Evolutionary conservation across 2,329 filamentous ascomycete species (phyloP), one percentile per base, ranked within the genome.

Genomic region (Cladosporium halotolerans): DNA sequence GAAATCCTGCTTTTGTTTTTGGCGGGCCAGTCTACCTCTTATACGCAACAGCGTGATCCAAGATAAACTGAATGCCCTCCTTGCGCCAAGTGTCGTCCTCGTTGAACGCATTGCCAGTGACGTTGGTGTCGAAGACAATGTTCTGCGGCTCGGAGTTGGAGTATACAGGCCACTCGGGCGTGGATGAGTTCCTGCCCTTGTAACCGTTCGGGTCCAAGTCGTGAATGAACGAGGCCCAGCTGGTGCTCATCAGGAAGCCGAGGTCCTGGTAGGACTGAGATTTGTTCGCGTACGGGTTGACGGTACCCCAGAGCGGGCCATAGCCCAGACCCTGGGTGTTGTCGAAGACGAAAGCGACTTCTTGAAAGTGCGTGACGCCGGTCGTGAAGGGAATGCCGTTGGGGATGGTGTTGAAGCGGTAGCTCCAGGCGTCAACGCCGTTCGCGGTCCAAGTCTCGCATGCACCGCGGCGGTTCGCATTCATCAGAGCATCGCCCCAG

Each of bases 381-480:
- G 68, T 62, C 1, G 69, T 65, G 9, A 70, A 67, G 0, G 71
- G 65, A 1, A 75, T 59, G 9, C 78, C 76, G 3, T 73, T 71
- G 0, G 75, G 68, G 13, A 76, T 67, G 8, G 79, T 79, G 62
- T 85, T 81, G 72, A 85, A 85, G 44, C 79, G 76, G 68, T 83
- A 85, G 61, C 76, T 79, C 70, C 82, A 85, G 9, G 79, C 79
- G 6, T 76, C 70, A 2, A 79, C 61, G 11, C 70, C 68, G 31
- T 71, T 66, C 9, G 68, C 68, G 10, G 78, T 70, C 76, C 78
- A 82, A 1, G 72, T 69, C 59, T 79, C 70, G 56, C 75, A 78
- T 4, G 78, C 76, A 18, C 75, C 69, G 28, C 82, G 74, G 1
- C 81, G 75, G 32, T 76, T 74, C 4, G 78, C 81, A 55, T 81